These are phyloP conservation scores for Lobosporangium transversale DNA, from an alignment of 192 early-diverging fungal genomes.

Conservation along the genomic window DNA sequence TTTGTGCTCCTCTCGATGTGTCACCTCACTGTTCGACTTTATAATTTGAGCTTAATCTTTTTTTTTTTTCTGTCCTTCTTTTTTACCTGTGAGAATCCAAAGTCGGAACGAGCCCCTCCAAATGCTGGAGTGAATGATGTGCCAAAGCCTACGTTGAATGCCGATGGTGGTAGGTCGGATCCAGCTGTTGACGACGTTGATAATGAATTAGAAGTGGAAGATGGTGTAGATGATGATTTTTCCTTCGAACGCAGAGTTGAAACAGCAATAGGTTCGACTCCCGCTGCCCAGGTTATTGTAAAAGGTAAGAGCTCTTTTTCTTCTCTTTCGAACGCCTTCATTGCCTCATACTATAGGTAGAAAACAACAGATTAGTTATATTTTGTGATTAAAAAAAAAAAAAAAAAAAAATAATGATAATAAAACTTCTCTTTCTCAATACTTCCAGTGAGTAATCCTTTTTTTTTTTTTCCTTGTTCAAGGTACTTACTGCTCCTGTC, in stretches of 20 bases:
- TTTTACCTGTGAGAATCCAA: slow-evolving; percentile 41
- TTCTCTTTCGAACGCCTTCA: slow-evolving; percentile 51
- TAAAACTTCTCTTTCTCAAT: background rate
- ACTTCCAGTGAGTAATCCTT: too few species aligned
- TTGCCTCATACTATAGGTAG: slow-evolving; percentile 46
- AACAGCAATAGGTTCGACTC: slow-evolving; percentile 52
- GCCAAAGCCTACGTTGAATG: slow-evolving; percentile 21
- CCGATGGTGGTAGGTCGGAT: slow-evolving; percentile 7
- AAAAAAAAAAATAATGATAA: slow-evolving; percentile 7
- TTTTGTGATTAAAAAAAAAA: too few species aligned
- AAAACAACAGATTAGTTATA: background rate
- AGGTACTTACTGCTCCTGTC: slow-evolving; percentile 58
- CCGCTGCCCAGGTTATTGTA: slow-evolving; percentile 58
- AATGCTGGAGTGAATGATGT: slow-evolving; percentile 17
- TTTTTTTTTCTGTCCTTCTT: too few species aligned
- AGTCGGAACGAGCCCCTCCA: slow-evolving; percentile 3
- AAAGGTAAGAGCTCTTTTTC: slow-evolving; percentile 42
- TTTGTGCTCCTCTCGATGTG: background rate
- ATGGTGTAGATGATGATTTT: slow-evolving; percentile 7
- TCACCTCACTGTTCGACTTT: background rate
- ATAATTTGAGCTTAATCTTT: too few species aligned
- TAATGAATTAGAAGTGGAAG: slow-evolving; percentile 10
- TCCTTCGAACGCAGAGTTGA: slow-evolving; percentile 38
- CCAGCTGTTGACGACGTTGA: slow-evolving; percentile 4
- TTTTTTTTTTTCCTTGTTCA: too few species aligned